Base-by-base conservation (phyloP, 306 rosid species). In the Nissolia schottii region DNA sequence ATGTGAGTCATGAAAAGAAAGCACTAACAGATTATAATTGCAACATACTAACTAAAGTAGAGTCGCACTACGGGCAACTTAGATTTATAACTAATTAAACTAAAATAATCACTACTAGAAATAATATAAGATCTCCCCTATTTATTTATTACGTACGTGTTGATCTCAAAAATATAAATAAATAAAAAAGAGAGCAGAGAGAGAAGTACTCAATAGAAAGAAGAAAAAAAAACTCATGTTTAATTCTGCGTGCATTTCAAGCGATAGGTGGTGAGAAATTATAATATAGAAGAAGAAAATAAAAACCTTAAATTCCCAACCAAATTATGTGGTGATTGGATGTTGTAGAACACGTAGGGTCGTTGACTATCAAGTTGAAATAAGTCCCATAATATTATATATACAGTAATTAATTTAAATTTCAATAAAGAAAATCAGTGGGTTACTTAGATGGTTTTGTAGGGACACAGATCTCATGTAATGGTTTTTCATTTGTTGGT, bases 241-340 rank as follows among this genome's bases (percentile, higher is more conserved):
- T n/a, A n/a, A n/a, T n/a, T 65, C 48, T 38, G 80, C 74, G 73
- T 68, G 48, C 20, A 37, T 23, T 56, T 71, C 23, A 76, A 81
- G 81, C 85, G 51, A 66, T 25, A 4, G 29, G n/a, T 46, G 37
- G 34, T 4, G 46, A 24, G 8, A 31, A 64, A 55, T 70, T 19
- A 50, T 12, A 34, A 3, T 9, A 24, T 6, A n/a, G n/a, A n/a
- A n/a, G n/a, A n/a, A n/a, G 31, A 16, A n/a, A 40, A 10, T 29
- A 43, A 9, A 57, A 59, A 61, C 46, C 20, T 49, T 24, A 34
- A 38, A 37, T 35, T 74, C 5, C 53, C 18, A 74, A 41, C 14
- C 7, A 60, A 73, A 34, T 32, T 32, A 8, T 62, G 46, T 38
- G 32, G 23, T 1, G 19, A 37, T 2, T 40, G 25, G 29, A 65